Evolutionary conservation across 345 rosid species (phyloP), one percentile per base, ranked within the genome.

Genomic region (Boechera divaricarpa): DNA sequence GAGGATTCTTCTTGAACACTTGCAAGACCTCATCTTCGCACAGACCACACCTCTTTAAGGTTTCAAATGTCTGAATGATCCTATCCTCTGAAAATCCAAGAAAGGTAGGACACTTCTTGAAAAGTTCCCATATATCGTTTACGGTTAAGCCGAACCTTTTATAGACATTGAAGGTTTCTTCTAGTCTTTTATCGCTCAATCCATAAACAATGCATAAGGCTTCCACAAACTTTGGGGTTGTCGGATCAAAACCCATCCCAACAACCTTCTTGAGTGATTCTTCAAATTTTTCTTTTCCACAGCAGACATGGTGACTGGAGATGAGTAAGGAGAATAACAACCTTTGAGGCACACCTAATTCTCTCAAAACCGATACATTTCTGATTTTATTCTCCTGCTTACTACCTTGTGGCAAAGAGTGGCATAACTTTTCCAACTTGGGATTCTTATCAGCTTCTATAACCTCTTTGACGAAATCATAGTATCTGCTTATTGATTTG

Each of bases 191-290:
- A 2, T 69, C 7, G 0, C 18, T 63, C 26, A 26, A 11, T 21
- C 35, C 4, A 12, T 4, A 18, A 29, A 78, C 5, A 6, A 51
- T 28, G 52, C 0, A 4, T 6, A 1, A 84, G 10, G 85, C 87
- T 2, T 5, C 4, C 7, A 54, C 55, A 61, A 82, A 82, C 42
- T 47, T 47, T 47, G 52, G 21, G 21, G 52, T 47, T 1, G 52
- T 10, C 0, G 84, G 83, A 41, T 82, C 52, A 42, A 82, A 86
- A 32, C 78, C 77, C 63, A 74, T 54, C 12, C 36, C 78, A 35
- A 74, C 39, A 4, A 74, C 48, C 28, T 65, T 55, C 61, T 78
- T 56, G 5, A 81, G 57, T 3, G 28, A 60, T 18, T 24, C 52
- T 21, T 49, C n/a, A 35, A 85, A 79, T 6, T 15, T 73, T 6